Base-by-base conservation (phyloP, 495 filamentous ascomycete species). In the Cairneyella variabilis region DNA sequence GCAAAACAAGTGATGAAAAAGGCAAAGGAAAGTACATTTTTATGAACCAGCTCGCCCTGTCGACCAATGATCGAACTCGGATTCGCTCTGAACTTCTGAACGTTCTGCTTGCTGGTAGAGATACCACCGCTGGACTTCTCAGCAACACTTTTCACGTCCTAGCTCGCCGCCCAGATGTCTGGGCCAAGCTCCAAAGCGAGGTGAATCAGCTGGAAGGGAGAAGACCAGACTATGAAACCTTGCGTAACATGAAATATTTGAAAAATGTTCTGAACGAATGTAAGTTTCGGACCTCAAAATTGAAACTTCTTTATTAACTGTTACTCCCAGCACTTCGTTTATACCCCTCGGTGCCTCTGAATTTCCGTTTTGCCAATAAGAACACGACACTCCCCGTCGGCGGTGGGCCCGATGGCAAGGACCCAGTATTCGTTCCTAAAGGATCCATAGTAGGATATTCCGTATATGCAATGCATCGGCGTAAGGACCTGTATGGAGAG, bases 301-400 rank as follows among this genome's bases (percentile, higher is more conserved):
- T n/a, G n/a, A n/a, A n/a, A n/a, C n/a, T n/a, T n/a, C n/a, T n/a
- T 78, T 18, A 56, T 76, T 18, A 70, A 67, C 41, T 23, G n/a
- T 16, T 16, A 47, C 9, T 17, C 17, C 4, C 28, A 47, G 52
- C 44, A 28, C 42, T 47, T 28, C 42, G 42, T n/a, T 32, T 43
- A 11, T 46, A 28, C 23, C 55, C 42, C 16, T 28, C 82, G 0
- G 88, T 93, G 0, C 88, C 89, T 3, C 76, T 83, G 66, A 93
- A 93, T 67, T 78, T 83, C 53, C 87, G 90, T 36, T 65, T 83
- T 2, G 82, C 88, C 0, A 71, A 82, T 2, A 77, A 78, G 37
- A 84, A 91, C 67, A 91, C 89, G 6, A 80, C 81, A 1, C 78
- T 95, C 6, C 90, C 90, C 0, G 69, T 71, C 16, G 90, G 90